A percentile compares a stretch with the other conserved stretches of the same genome.
Evolutionary conservation across 1,284 basidiomycete species (phyloP).

Genomic region (Calocybe gambosa): DNA sequence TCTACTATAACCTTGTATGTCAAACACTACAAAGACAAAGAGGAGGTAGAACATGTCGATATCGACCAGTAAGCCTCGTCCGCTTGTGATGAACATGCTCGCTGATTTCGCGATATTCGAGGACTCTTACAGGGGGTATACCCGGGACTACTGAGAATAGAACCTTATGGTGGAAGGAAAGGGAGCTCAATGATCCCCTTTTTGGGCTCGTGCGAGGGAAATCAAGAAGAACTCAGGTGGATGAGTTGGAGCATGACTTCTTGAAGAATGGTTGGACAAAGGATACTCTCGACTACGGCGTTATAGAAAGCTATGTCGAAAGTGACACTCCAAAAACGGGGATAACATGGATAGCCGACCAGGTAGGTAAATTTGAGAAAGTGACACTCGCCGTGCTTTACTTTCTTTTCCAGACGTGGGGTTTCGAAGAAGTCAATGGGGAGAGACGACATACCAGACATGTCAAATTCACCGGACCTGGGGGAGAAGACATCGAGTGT

Average conservation of each 20-base stretch:
- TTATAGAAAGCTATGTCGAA: constrained; percentile 43
- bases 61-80: constrained; percentile 38
- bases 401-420: constrained; percentile 50
- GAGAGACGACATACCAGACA: constrained; percentile 58
- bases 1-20: constrained; percentile 50
- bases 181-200: constrained; percentile 42
- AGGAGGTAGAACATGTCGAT: constrained; percentile 51
- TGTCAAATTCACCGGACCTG: constrained; percentile 59
- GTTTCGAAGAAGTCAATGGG: constrained; percentile 53
- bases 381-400: neutral
- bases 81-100: neutral
- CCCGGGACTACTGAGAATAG: constrained; percentile 49
- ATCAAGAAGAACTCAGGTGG: constrained; percentile 40
- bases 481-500: constrained; percentile 49
- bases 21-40: constrained; percentile 55
- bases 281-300: constrained; percentile 46
- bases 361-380: constrained; percentile 30
- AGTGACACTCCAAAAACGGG: constrained; percentile 51
- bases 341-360: constrained; percentile 47
- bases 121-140: constrained; percentile 51
- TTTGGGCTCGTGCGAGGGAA: constrained; percentile 52
- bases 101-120: neutral
- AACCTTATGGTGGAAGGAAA: constrained; percentile 44
- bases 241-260: constrained; percentile 44
- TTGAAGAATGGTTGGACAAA: constrained; percentile 48